Conservation (phyloP, 129 eudicot species). For the Flaveria linearis region DNA sequence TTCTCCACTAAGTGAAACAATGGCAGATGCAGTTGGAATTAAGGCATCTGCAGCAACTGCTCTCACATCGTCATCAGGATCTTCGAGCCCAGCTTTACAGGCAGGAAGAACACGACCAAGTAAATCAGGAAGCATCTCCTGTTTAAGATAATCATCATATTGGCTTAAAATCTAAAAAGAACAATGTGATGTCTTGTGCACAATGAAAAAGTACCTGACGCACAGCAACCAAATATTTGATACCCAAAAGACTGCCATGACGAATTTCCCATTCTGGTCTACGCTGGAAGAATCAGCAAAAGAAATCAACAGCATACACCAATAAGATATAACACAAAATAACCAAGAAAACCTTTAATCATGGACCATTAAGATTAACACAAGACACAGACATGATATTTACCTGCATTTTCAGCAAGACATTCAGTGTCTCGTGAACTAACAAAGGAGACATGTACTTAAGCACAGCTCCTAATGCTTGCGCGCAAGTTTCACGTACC, state of each 20-base stretch:
- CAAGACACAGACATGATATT: slow-evolving; percentile 30
- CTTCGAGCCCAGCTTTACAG: slow-evolving; percentile 96
- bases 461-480: slow-evolving; percentile 96
- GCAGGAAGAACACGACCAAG: slow-evolving; percentile 89
- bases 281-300: slow-evolving; percentile 70
- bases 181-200: neutral
- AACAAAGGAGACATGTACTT: slow-evolving; percentile 90
- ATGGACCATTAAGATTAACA: slow-evolving; percentile 8
- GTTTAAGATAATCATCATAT: slow-evolving; percentile 17
- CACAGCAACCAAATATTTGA: slow-evolving; percentile 93
- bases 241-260: slow-evolving; percentile 97
- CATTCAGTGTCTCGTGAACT: slow-evolving; percentile 76
- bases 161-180: slow-evolving; percentile 15
- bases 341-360: slow-evolving; percentile 9
- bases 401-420: slow-evolving; percentile 93
- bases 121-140: slow-evolving; percentile 94
- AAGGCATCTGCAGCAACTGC: slow-evolving; percentile 99
- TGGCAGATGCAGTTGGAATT: slow-evolving; percentile 84
- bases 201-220: slow-evolving; percentile 60
- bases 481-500: slow-evolving; percentile 99
- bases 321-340: slow-evolving; percentile 27
- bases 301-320: slow-evolving; percentile 37
- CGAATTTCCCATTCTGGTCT: slow-evolving; percentile 99
- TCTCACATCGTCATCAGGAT: slow-evolving; percentile 99
- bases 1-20: slow-evolving; percentile 69